Evolutionary conservation across 805 yeast genomes (phyloP).

Genomic region (Scheffersomyces coipomensis): DNA sequence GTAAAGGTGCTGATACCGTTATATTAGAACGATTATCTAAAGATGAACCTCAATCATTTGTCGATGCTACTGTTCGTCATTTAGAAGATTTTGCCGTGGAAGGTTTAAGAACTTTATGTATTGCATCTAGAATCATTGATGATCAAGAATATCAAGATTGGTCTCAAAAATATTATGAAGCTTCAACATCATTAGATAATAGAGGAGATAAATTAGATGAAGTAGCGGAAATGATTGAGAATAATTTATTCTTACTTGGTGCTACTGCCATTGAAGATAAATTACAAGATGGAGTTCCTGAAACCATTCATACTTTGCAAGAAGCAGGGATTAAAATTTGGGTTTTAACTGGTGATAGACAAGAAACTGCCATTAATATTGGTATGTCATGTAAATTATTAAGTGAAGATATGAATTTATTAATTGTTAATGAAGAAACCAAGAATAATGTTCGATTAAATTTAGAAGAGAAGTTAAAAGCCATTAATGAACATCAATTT

Average conservation of each 20-base stretch:
- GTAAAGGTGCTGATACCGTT: slow-evolving; percentile 98
- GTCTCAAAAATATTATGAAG: slow-evolving; percentile 66
- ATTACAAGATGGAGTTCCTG: slow-evolving; percentile 97
- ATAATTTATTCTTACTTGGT: slow-evolving; percentile 75
- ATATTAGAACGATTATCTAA: slow-evolving; percentile 78
- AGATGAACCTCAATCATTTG: slow-evolving; percentile 66
- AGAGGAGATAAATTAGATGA: slow-evolving; percentile 77
- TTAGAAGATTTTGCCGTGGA: slow-evolving; percentile 96
- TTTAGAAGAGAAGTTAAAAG: slow-evolving; percentile 69
- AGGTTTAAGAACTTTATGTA: slow-evolving; percentile 91
- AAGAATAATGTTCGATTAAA: slow-evolving; percentile 76
- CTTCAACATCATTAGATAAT: slow-evolving; percentile 76
- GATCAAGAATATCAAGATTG: slow-evolving; percentile 76
- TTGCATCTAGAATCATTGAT: slow-evolving; percentile 79
- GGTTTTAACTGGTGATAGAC: slow-evolving; percentile 98
- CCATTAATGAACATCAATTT: slow-evolving; percentile 64
- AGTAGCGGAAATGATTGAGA: slow-evolving; percentile 87
- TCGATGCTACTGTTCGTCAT: slow-evolving; percentile 78
- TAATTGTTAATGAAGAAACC: slow-evolving; percentile 83
- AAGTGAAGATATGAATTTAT: slow-evolving; percentile 92
- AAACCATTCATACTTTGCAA: slow-evolving; percentile 90
- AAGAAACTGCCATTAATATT: slow-evolving; percentile 96
- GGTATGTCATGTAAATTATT: slow-evolving; percentile 96
- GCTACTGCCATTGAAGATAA: slow-evolving; percentile 99
- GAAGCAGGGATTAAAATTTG: slow-evolving; percentile 96